phyloP scores from a whole-genome alignment of 2,329 filamentous ascomycete genomes.

The Penicillium thymicola region DNA sequence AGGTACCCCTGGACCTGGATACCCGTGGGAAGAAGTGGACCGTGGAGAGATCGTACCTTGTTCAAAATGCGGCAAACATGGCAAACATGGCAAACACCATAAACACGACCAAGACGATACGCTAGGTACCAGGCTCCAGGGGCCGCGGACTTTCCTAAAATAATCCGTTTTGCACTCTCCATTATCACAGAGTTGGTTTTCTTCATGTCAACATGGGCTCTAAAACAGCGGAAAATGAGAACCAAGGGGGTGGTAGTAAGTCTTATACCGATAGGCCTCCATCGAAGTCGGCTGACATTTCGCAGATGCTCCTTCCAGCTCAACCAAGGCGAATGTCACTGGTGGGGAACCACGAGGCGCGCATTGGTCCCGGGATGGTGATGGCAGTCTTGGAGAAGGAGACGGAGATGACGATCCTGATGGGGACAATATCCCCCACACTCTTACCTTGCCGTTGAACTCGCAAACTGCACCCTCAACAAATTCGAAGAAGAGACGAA shows the following conservation, averaged over 20 bases:
- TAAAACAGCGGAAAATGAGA: conserved; percentile 40
- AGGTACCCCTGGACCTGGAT: too few species aligned
- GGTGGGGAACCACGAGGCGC: conserved; percentile 45
- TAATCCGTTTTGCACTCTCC: background rate
- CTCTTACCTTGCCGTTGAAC: conserved; percentile 20
- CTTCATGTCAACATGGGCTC: conserved; percentile 40
- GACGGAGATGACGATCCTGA: conserved; percentile 23
- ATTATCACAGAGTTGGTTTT: background rate
- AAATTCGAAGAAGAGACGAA: conserved; percentile 40
- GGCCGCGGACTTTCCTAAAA: background rate
- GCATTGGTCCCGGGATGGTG: conserved; percentile 45
- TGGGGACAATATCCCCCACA: conserved; percentile 12
- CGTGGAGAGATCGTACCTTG: too few species aligned
- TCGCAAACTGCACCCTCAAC: conserved; percentile 35
- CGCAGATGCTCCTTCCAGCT: conserved; percentile 22
- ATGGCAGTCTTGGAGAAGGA: conserved; percentile 40
- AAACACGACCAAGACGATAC: too few species aligned
- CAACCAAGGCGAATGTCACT: conserved; percentile 21
- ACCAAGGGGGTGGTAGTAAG: conserved; percentile 33
- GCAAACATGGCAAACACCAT: too few species aligned
- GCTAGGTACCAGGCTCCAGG: too few species aligned
- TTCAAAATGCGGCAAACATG: too few species aligned
- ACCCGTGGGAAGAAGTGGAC: too few species aligned
- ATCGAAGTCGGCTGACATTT: conserved; percentile 7
- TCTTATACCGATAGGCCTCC: background rate